Evolutionary conservation across 2,329 filamentous ascomycete genomes (phyloP).

Genomic region (Rutstroemia sp.): DNA sequence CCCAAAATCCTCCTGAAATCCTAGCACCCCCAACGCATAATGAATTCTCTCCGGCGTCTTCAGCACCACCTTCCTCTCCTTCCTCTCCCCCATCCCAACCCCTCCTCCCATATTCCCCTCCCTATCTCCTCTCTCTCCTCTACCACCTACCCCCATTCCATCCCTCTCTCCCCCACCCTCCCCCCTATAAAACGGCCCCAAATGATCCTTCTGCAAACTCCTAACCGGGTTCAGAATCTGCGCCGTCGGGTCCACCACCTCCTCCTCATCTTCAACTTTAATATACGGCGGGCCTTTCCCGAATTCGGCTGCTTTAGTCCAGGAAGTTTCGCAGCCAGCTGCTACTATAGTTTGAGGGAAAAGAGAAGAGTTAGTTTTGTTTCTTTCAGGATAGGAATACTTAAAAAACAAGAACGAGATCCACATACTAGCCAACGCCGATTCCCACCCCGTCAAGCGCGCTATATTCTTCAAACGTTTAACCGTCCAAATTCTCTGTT

Average conservation of each 20-base stretch:
- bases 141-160: too few species aligned
- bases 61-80: conserved; percentile 52
- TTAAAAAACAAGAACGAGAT: not conserved
- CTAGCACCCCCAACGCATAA: conserved; percentile 72
- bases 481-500: conserved; percentile 73
- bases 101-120: too few species aligned
- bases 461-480: conserved; percentile 67
- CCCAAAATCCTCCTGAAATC: conserved; percentile 69
- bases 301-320: conserved; percentile 66
- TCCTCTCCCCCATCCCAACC: conserved; percentile 19
- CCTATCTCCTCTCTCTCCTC: too few species aligned
- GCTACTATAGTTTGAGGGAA: conserved; percentile 40
- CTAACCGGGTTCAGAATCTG: conserved; percentile 38
- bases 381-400: not conserved
- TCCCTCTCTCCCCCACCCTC: conserved; percentile 23
- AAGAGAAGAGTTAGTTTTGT: not conserved
- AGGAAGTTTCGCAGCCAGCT: conserved; percentile 74
- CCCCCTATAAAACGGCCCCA: conserved; percentile 43
- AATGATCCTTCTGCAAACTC: not conserved
- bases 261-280: conserved; percentile 31
- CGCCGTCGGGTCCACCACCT: conserved; percentile 21
- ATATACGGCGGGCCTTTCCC: conserved; percentile 71
- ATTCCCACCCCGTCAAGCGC: conserved; percentile 80
- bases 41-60: conserved; percentile 56
- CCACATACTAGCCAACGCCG: conserved; percentile 54